Base-by-base conservation (phyloP, 345 rosid genomes). In the Eucalyptus guilfoylei region DNA sequence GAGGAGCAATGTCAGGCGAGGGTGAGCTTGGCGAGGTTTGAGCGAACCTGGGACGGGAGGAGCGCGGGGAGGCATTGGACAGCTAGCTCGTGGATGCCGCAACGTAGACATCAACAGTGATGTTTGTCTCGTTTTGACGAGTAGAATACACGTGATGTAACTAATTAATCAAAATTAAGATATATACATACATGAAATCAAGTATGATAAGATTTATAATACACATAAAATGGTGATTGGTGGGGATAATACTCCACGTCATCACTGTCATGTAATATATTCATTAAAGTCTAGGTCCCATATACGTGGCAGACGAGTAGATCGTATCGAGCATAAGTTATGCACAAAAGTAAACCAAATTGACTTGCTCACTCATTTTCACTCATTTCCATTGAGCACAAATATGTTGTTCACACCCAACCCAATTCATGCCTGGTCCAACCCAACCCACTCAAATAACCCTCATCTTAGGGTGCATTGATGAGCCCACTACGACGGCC, bases 31-130 rank as follows among this genome's bases (percentile, higher is more conserved):
- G 52, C 52, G 52, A 49, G 52, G 8, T 6, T 49, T 49, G 21
- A 49, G 52, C 52, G 16, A 6, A 49, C 49, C 15, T 49, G 49
- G 49, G 49, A 5, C 6, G 6, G 1, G 15, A 13, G 50, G 50
- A 49, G 50, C 50, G 16, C 1, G 0, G 0, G 50, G 50, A 49
- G 50, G 50, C 50, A 49, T 14, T 49, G 16, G 0, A 49, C 16
- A 5, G 16, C 50, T 49, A 49, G 50, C 2, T 49, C 7, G 6
- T 49, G 50, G 50, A 49, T 49, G 17, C 7, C 2, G 3, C 3
- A 1, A 49, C 7, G 1, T 49, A 23, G 60, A 55, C 0, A 28
- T 54, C 60, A 21, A 11, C 3, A 23, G 0, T 54, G 60, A 0
- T 9, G 26, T 23, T 3, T 9, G 1, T 23, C 28, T 23, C 23